phyloP scores from a whole-genome alignment of 2,329 filamentous ascomycete genomes.

The Blastomyces gilchristii region DNA sequence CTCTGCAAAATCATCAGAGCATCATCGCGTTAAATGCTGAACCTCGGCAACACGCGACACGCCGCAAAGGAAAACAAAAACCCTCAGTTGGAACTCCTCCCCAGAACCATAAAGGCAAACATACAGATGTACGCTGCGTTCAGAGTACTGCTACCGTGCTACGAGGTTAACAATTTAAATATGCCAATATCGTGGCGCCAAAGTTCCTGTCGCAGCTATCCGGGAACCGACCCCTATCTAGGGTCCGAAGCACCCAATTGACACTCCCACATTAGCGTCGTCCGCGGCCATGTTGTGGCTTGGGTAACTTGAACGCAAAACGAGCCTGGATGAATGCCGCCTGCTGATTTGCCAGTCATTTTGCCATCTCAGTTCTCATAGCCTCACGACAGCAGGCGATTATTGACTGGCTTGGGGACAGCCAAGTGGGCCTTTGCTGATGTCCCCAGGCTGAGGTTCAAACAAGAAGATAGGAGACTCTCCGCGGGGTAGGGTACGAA shows the following conservation, averaged over 20 bases:
- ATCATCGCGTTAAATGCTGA: not conserved
- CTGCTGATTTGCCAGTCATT: not conserved
- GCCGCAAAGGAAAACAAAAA: not conserved
- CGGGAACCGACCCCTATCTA: not conserved
- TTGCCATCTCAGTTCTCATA: too few relatives aligned
- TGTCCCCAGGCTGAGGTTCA: not conserved
- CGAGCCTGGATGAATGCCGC: not conserved
- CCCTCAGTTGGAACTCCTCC: too few relatives aligned
- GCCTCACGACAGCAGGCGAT: not conserved
- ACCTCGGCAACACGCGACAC: not conserved
- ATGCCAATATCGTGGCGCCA: too few relatives aligned
- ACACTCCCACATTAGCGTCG: not conserved
- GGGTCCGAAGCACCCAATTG: not conserved
- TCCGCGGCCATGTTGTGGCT: not conserved
- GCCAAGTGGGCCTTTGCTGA: too few relatives aligned
- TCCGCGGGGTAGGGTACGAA: too few relatives aligned
- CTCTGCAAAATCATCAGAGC: too few relatives aligned
- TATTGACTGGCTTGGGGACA: not conserved
- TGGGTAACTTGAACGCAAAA: not conserved
- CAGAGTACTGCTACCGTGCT: too few relatives aligned
- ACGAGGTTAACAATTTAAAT: too few relatives aligned
- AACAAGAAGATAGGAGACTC: too few relatives aligned
- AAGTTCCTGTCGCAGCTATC: not conserved
- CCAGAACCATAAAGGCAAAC: too few relatives aligned
- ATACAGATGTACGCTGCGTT: too few relatives aligned